These are phyloP conservation scores for Trichosporon asahii DNA, from an alignment of 1,284 basidiomycete genomes.

Conservation along the genomic window DNA sequence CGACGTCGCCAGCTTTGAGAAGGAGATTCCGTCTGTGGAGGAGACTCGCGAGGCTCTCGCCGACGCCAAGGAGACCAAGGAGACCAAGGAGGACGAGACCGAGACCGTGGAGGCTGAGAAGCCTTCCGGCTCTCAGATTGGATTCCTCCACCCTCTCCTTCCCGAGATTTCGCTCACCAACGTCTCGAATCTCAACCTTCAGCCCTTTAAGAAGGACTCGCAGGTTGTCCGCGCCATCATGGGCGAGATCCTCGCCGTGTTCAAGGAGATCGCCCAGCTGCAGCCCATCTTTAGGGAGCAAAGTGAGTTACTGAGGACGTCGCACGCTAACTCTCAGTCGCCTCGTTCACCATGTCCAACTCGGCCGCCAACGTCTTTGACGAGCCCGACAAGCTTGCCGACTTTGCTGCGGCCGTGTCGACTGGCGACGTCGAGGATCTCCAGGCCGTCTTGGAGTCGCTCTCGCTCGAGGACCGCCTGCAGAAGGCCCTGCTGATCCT, in stretches of 20 bases:
- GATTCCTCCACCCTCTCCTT: conserved; percentile 73
- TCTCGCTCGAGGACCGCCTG: conserved; percentile 81
- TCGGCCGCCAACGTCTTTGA: conserved; percentile 97
- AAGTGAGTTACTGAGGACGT: conserved; percentile 49
- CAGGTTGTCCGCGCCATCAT: conserved; percentile 94
- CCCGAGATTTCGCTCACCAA: conserved; percentile 87
- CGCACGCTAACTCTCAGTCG: conserved; percentile 31
- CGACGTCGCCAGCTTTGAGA: conserved; percentile 61
- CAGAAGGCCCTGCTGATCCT: conserved; percentile 87
- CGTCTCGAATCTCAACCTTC: conserved; percentile 75
- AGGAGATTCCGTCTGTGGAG: conserved; percentile 55
- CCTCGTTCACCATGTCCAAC: conserved; percentile 87
- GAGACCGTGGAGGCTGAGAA: conserved; percentile 12
- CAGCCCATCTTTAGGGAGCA: conserved; percentile 98
- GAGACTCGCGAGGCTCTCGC: conserved; percentile 53
- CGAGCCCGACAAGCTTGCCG: conserved; percentile 95
- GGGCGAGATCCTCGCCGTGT: conserved; percentile 93
- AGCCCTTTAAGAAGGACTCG: conserved; percentile 86
- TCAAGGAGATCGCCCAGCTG: conserved; percentile 97
- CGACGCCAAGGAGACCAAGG: conserved; percentile 14
- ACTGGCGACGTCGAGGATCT: conserved; percentile 84
- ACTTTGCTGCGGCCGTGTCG: conserved; percentile 95
- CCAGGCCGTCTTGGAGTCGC: conserved; percentile 87
- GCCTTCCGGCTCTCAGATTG: conserved; percentile 43
- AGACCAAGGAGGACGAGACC: conserved; percentile 6